phyloP scores from a whole-genome alignment of 352 stramenopile species.

The Globisporangium middletonii region DNA sequence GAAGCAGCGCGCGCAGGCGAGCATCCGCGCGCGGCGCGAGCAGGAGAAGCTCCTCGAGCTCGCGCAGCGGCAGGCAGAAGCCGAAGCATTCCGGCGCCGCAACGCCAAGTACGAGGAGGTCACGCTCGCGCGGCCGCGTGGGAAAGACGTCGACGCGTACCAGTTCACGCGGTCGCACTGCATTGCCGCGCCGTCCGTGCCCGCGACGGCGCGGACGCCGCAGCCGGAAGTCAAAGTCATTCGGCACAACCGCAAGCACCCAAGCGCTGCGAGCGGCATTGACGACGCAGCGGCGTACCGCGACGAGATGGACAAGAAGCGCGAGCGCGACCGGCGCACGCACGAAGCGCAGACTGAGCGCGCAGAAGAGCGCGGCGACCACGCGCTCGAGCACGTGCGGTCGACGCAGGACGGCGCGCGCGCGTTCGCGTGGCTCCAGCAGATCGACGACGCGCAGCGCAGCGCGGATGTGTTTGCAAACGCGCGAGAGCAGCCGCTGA shows the following conservation, averaged over 20 bases:
- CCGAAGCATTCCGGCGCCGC: slow-evolving; percentile 17
- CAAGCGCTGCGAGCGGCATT: slow-evolving; percentile 22
- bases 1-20: slow-evolving; percentile 41
- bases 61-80: slow-evolving; percentile 21
- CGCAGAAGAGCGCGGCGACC: slow-evolving; percentile 28
- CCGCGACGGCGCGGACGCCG: slow-evolving; percentile 2
- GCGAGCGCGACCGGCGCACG: slow-evolving; percentile 25
- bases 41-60: slow-evolving; percentile 25
- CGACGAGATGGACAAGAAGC: slow-evolving; percentile 30
- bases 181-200: slow-evolving; percentile 8
- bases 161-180: slow-evolving; percentile 52
- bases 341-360: slow-evolving; percentile 30
- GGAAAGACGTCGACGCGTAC: slow-evolving; percentile 45
- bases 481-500: slow-evolving; percentile 9
- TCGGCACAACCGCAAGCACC: slow-evolving; percentile 40
- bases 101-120: slow-evolving; percentile 36
- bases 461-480: slow-evolving; percentile 13
- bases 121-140: slow-evolving; percentile 23
- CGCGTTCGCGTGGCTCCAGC: slow-evolving; percentile 45
- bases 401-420: slow-evolving; percentile 31
- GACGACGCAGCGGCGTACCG: slow-evolving; percentile 38
- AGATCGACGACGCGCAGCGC: slow-evolving; percentile 42
- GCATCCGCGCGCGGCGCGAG: slow-evolving; percentile 25
- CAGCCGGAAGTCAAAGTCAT: slow-evolving; percentile 39
- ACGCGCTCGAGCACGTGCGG: slow-evolving; percentile 25